A percentile compares a stretch with the other conserved stretches of the same genome.
Conservation (phyloP, 1,139 yeast species). For the Debaryomyces fabryi region DNA sequence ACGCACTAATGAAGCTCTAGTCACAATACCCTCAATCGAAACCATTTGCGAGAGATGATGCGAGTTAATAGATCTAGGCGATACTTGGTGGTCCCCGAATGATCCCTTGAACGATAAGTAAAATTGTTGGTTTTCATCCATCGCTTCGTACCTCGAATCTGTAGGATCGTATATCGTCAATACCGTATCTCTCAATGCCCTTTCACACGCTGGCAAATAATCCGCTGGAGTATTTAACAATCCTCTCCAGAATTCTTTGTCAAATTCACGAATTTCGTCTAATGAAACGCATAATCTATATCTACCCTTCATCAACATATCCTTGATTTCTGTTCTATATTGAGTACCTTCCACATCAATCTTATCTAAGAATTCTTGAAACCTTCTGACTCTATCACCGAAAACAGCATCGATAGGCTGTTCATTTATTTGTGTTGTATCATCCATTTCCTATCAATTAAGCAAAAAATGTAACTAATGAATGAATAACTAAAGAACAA, state of each 20-base stretch:
- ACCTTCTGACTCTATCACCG: conserved; percentile 83
- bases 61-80: conserved; percentile 87
- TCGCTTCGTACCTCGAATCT: conserved; percentile 50
- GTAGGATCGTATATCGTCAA: conserved; percentile 64
- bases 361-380: conserved; percentile 82
- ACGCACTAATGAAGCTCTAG: conserved; percentile 88
- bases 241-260: conserved; percentile 78
- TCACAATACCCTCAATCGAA: conserved; percentile 93
- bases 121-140: conserved; percentile 67
- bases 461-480: background rate
- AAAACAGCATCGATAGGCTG: conserved; percentile 53
- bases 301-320: conserved; percentile 67
- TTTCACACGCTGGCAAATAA: conserved; percentile 84
- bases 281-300: conserved; percentile 74
- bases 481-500: conserved; percentile 8
- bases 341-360: conserved; percentile 51
- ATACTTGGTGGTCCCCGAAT: conserved; percentile 83
- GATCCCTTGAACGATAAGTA: conserved; percentile 88
- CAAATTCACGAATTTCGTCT: conserved; percentile 88
- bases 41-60: conserved; percentile 77
- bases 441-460: conserved; percentile 21
- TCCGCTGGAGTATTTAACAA: conserved; percentile 78
- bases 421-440: conserved; percentile 24
- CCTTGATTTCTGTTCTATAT: conserved; percentile 69
- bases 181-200: conserved; percentile 83